Evolutionary conservation across 2,329 filamentous ascomycete genomes (phyloP).

Genomic region (Phaeosphaeria sp.): DNA sequence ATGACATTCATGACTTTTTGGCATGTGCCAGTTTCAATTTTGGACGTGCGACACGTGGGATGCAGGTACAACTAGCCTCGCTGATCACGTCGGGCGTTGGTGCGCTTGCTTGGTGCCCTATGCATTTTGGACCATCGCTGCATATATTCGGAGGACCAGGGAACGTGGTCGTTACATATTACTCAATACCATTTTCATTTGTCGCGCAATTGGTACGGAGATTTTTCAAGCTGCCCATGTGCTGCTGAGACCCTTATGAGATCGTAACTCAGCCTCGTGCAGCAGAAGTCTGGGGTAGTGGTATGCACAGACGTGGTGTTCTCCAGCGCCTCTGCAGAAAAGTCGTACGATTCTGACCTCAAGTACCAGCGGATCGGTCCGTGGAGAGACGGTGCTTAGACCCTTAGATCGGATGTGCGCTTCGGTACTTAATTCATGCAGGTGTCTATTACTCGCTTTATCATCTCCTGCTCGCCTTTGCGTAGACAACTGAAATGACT

Average conservation of each 20-base stretch:
- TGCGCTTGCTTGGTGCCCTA: slow-evolving; percentile 1
- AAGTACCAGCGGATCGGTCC: slow-evolving; percentile 28
- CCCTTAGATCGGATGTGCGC: slow-evolving; percentile 22
- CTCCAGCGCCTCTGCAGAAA: slow-evolving; percentile 16
- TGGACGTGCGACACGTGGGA: slow-evolving; percentile 12
- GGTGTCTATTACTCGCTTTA: neutral
- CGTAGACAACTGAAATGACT: neutral
- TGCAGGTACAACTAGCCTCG: slow-evolving; percentile 14
- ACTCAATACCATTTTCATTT: slow-evolving; percentile 40
- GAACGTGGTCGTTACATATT: slow-evolving; percentile 29
- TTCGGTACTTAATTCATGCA: slow-evolving; percentile 20
- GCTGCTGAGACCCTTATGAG: neutral
- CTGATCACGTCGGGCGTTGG: slow-evolving; percentile 2
- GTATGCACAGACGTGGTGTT: slow-evolving; percentile 14
- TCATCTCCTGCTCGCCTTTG: neutral
- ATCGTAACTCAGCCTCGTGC: neutral
- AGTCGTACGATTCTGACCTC: slow-evolving; percentile 44
- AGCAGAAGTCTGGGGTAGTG: slow-evolving; percentile 21
- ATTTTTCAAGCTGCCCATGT: neutral
- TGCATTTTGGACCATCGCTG: slow-evolving; percentile 10
- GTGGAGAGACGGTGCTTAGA: slow-evolving; percentile 1
- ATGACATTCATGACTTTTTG: slow-evolving; percentile 10
- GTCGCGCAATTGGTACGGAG: slow-evolving; percentile 10
- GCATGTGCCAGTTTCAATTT: slow-evolving; percentile 18
- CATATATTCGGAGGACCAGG: slow-evolving; percentile 11